Evolutionary conservation across 257 asterid genomes (phyloP).

Genomic region (Solanum bulbocastanum): DNA sequence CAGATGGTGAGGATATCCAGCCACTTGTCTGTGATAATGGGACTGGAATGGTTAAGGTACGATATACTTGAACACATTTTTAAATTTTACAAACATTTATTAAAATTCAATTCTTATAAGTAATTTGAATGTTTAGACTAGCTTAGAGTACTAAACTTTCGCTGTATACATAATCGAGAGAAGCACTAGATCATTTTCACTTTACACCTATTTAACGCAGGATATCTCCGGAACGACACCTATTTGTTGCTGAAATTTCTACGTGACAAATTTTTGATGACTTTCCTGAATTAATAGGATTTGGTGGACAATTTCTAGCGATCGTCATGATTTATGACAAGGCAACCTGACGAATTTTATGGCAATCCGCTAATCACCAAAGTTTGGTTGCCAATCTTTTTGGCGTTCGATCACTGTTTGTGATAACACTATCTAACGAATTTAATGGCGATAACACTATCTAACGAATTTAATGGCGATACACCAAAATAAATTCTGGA

Average conservation of each 20-base stretch:
- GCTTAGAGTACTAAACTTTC: not conserved
- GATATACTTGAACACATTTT: not conserved
- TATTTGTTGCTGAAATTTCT: not conserved
- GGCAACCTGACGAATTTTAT: not conserved
- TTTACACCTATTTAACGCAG: not conserved
- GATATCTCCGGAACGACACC: not conserved
- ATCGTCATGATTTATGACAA: not conserved
- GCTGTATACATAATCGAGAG: not conserved
- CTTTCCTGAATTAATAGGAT: not conserved
- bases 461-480: not conserved
- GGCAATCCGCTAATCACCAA: not conserved
- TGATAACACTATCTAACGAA: not conserved
- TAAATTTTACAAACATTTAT: not conserved
- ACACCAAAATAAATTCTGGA: not conserved
- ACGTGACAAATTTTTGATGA: not conserved
- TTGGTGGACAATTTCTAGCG: not conserved
- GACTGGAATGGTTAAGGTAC: constrained; percentile 6
- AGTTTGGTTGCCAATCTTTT: not conserved
- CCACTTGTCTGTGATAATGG: constrained; percentile 12
- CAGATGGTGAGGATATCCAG: constrained; percentile 9
- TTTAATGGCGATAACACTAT: not conserved
- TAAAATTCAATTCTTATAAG: not conserved
- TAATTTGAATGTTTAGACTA: not conserved
- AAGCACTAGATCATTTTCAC: not conserved
- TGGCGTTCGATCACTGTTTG: not conserved